Base-by-base conservation (phyloP, 306 rosid genomes). In the Citrullus amarus region DNA sequence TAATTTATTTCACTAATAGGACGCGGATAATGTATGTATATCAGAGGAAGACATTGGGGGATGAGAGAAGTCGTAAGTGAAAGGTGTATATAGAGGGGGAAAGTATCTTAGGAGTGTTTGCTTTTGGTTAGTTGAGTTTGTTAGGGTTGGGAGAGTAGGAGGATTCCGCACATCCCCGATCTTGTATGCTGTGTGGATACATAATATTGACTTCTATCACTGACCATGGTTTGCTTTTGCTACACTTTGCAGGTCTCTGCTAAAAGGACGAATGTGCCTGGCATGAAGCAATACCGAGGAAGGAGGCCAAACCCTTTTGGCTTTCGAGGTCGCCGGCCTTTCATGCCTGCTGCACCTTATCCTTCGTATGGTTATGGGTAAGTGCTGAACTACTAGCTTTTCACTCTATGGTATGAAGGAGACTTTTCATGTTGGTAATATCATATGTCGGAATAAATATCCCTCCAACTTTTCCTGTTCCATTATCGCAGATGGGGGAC, bases 191-290 rank as follows among this genome's bases (percentile, higher is more conserved):
- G 5, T 2, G 11, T 62, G 1, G 69, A 61, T 61, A 13, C 4
- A 7, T 67, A 39, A 41, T 20, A 68, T 67, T 1, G 53, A n/a
- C 8, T 67, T 67, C 17, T 67, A n/a, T 20, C 12, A 16, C 84
- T 78, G 62, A 57, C 79, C 41, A 56, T 62, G 71, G 32, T 79
- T 32, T 46, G 63, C 41, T 73, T 85, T 71, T 80, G 83, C 63
- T 81, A 61, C 78, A 50, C 59, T 82, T 80, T 65, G 58, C 79
- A 96, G 99, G 99, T 96, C 78, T 96, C 99, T 79, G 99, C 98
- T 53, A 96, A 96, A 86, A 83, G 99, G 38, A 96, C 99, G 44
- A 96, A 96, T 7, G 73, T 96, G 79, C 99, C 99, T 71, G 99
- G 99, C 69, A 80, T 96, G 96, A 96, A 91, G 79, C 98, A 88